These are phyloP conservation scores for Aspergillus unguis DNA, from an alignment of 2,329 filamentous ascomycete genomes.

Conservation along the genomic window DNA sequence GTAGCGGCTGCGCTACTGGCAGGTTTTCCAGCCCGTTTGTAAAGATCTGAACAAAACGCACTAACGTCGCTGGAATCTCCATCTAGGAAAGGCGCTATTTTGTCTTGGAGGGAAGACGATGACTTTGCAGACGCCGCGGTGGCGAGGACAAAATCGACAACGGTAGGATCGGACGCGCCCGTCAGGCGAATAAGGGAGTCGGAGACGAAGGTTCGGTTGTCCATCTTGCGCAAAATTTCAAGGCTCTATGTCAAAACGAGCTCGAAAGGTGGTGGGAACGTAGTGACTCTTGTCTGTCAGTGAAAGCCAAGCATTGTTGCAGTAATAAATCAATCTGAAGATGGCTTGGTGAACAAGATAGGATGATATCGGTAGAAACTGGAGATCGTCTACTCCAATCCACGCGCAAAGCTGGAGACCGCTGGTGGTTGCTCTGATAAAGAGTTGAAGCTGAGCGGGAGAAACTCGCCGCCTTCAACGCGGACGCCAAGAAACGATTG, in stretches of 20 bases:
- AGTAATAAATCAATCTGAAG: no score
- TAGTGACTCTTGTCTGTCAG: neutral
- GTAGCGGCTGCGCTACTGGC: conserved; percentile 14
- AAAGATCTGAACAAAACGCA: conserved; percentile 49
- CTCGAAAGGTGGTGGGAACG: neutral
- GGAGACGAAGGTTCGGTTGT: conserved; percentile 44
- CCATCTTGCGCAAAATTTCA: conserved; percentile 27
- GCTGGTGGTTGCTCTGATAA: neutral
- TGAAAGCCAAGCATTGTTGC: neutral
- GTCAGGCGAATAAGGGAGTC: conserved; percentile 53
- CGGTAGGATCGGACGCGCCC: conserved; percentile 54
- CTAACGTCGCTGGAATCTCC: conserved; percentile 45
- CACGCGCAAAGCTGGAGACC: neutral
- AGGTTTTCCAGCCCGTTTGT: conserved; percentile 28
- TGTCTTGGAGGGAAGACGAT: conserved; percentile 47
- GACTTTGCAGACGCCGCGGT: conserved; percentile 53
- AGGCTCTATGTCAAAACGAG: no score
- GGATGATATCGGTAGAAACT: neutral
- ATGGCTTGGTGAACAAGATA: neutral
- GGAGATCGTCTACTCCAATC: no score
- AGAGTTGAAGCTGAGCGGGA: neutral
- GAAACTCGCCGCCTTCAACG: conserved; percentile 12
- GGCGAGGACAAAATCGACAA: conserved; percentile 56
- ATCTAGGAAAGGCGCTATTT: conserved; percentile 53
- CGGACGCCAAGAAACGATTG: conserved; percentile 12